Evolutionary conservation across 257 asterid species (phyloP), one percentile per base, ranked within the genome.

Genomic region (Petunia axillaris): DNA sequence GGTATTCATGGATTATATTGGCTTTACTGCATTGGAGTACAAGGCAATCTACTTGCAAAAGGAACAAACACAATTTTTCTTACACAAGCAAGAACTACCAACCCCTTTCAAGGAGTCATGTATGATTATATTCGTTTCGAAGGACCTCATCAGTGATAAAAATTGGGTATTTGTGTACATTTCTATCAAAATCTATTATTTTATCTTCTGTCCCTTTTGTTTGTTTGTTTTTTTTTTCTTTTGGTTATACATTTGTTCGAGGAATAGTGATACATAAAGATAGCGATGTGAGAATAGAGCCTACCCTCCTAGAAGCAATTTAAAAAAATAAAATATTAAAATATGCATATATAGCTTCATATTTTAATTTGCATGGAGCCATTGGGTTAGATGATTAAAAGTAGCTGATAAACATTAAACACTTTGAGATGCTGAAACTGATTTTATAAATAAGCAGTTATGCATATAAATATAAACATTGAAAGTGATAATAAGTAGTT

Each of bases 91-190:
- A 80, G 74, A 7, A 60, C 11, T 3, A 3, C 50, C 2, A 82
- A 81, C 38, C 87, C 80, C 9, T 88, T 86, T 36, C 48, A 37
- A 35, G 85, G 82, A 43, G 76, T 91, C 68, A 89, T 91, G 94
- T 89, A 92, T 65, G 97, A 89, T 66, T 85, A 89, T 64, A 79
- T 89, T 40, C 86, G 90, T 77, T 81, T 89, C 4, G 88, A 89
- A 89, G 87, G 82, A 25, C 90, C 89, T 25, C 46, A 78, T 37
- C 38, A 50, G 44, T 44, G 16, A 25, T 71, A 71, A 71, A 70
- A 9, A 25, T 25, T 70, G 58, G 0, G 16, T 11, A 25, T 46
- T 71, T 44, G 16, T 6, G 25, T 6, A 16, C 7, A n/a, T 16
- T 59, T 16, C 64, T 16, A n/a, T 16, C 36, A 59, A 25, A 58